phyloP scores from a whole-genome alignment of 1,139 yeast species.

The Candida albicans region DNA sequence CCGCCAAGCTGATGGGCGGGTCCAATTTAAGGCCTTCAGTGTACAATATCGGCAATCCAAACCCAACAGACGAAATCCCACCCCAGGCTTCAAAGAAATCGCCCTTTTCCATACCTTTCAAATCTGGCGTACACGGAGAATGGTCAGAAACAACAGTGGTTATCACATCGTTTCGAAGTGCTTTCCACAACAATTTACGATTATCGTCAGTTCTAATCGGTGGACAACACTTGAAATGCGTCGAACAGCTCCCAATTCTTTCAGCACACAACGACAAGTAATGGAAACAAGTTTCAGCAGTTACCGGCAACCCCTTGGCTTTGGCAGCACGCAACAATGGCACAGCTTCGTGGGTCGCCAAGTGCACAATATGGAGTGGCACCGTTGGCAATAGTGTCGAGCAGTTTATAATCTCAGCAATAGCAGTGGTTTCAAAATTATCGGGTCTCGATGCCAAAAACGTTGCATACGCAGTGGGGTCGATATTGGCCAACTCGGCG shows the following conservation, averaged over 20 bases:
- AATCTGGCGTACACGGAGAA: constrained; percentile 92
- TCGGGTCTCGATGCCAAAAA: constrained; percentile 88
- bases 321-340: constrained; percentile 72
- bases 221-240: constrained; percentile 92
- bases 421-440: constrained; percentile 80
- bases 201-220: constrained; percentile 81
- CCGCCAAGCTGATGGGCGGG: constrained; percentile 56
- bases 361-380: constrained; percentile 83
- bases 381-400: constrained; percentile 61
- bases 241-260: constrained; percentile 68
- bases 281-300: constrained; percentile 95
- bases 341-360: constrained; percentile 80
- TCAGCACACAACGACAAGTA: constrained; percentile 79
- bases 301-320: constrained; percentile 52
- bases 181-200: constrained; percentile 73
- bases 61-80: constrained; percentile 91
- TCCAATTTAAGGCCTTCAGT: constrained; percentile 64
- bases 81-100: constrained; percentile 96
- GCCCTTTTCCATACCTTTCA: constrained; percentile 78
- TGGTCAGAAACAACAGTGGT: constrained; percentile 94
- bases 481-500: constrained; percentile 42
- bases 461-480: constrained; percentile 69
- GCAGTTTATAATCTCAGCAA: constrained; percentile 65
- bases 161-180: constrained; percentile 61
- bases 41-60: constrained; percentile 78